Base-by-base conservation (phyloP, 768 basidiomycete genomes). In the Artomyces pyxidatus region DNA sequence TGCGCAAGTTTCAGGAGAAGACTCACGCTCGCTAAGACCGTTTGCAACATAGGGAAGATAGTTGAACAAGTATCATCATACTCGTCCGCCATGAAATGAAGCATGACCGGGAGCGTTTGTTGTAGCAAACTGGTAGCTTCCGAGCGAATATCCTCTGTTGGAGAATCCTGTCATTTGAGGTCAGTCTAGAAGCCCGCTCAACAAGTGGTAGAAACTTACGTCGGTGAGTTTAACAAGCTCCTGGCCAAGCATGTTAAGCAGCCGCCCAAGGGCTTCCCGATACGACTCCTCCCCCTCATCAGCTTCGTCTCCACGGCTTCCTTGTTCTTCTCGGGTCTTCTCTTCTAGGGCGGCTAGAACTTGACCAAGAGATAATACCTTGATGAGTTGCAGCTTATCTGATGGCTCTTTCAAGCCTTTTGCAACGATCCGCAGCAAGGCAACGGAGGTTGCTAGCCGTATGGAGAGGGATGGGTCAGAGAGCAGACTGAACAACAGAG, bases 331-430 rank as follows among this genome's bases (percentile, higher is more conserved):
- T 23, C 83, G 75, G 9, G 88, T 86, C 65, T 86, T 85, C 21
- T 76, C 63, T 67, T 95, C 89, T 21, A 98, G 70, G 1, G 85
- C 83, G 35, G 82, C 81, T 10, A 98, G 70, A 17, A 95, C 86
- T 52, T 85, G 77, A 10, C 83, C 84, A 23, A 98, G 69, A 17
- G 94, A 85, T 27, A 99, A 76, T 3, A 96, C 88, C 59, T 90
- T 85, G 58, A 98, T 74, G 14, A 98, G 73, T 58, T 90, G 86
- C 8, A 99, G 67, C 65, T 96, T 96, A 63, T 95, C 93, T 30
- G 74, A 73, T 0, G 89, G 80, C 59, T 94, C 92, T 60, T 98
- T 93, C 38, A 98, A 75, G 16, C 96, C 96, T 65, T 98, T 98
- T 22, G 80, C 70, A n/a, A 95, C 75, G 45, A 98, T 88, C 21